Evolutionary conservation across 192 early-diverging fungal species (phyloP).

Genomic region (Oehlia diaphana): DNA sequence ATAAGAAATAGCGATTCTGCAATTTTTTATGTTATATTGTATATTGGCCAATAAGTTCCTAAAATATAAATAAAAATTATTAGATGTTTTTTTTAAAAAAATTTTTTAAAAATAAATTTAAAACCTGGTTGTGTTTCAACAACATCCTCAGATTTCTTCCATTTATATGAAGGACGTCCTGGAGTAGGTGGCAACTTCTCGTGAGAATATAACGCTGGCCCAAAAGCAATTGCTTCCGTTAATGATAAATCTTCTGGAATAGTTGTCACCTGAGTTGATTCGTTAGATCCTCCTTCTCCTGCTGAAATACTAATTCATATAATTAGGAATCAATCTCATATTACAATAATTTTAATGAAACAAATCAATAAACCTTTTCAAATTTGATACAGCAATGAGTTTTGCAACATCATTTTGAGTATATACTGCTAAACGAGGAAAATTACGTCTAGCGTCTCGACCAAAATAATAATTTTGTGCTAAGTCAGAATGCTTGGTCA

Average conservation of each 20-base stretch:
- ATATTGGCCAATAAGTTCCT: conserved; percentile 41
- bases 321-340: background rate
- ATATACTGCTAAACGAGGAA: conserved; percentile 83
- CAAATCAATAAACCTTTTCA: conserved; percentile 12
- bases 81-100: background rate
- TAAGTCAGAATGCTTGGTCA: conserved; percentile 63
- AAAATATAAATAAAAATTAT: background rate
- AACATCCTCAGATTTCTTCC: conserved; percentile 39
- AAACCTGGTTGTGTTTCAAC: conserved; percentile 43
- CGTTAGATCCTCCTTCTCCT: background rate
- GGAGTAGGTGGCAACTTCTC: conserved; percentile 60
- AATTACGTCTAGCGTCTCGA: conserved; percentile 89
- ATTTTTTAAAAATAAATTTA: background rate
- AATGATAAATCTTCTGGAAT: conserved; percentile 40
- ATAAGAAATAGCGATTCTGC: background rate
- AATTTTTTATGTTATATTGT: background rate
- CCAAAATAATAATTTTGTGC: conserved; percentile 88
- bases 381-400: conserved; percentile 51
- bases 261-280: conserved; percentile 2
- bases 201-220: conserved; percentile 49
- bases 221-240: conserved; percentile 51
- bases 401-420: conserved; percentile 74
- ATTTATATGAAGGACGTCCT: conserved; percentile 47
- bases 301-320: conserved; percentile 7
- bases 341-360: background rate